These are phyloP conservation scores for Sporisorium scitamineum DNA, from an alignment of 1,284 basidiomycete species.

Conservation along the genomic window DNA sequence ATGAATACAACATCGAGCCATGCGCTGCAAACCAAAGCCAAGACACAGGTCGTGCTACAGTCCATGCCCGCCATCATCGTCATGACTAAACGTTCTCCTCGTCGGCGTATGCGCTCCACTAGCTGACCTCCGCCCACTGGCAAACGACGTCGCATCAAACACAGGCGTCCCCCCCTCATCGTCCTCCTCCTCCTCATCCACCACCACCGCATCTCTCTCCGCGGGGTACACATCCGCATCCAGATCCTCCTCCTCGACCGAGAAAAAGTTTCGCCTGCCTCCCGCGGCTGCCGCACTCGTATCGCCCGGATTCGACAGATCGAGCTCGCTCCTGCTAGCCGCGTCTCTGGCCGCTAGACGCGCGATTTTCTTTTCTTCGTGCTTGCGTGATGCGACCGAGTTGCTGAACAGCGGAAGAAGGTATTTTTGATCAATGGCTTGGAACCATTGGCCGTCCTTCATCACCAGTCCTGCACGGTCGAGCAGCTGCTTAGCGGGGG, in stretches of 20 bases:
- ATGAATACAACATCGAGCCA: too few relatives aligned
- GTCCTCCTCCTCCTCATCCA: slow-evolving; percentile 48
- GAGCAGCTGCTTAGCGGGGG: slow-evolving; percentile 55
- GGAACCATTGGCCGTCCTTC: slow-evolving; percentile 89
- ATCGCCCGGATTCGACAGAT: slow-evolving; percentile 7
- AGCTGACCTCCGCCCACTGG: slow-evolving; percentile 23
- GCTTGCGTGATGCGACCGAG: slow-evolving; percentile 70
- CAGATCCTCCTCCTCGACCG: slow-evolving; percentile 35
- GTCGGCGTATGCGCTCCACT: slow-evolving; percentile 45
- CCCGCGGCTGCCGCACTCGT: slow-evolving; percentile 3
- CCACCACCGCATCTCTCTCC: slow-evolving; percentile 48
- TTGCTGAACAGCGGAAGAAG: slow-evolving; percentile 94
- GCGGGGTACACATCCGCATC: slow-evolving; percentile 31
- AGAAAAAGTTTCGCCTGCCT: slow-evolving; percentile 39
- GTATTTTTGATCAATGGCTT: slow-evolving; percentile 92
- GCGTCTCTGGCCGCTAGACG: slow-evolving; percentile 43
- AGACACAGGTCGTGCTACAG: background rate
- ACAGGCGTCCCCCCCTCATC: slow-evolving; percentile 20
- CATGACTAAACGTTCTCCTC: slow-evolving; percentile 34
- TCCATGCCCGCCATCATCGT: slow-evolving; percentile 4
- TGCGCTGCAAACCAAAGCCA: too few relatives aligned
- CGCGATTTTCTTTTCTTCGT: slow-evolving; percentile 63
- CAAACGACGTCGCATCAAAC: slow-evolving; percentile 40
- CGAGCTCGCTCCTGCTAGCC: slow-evolving; percentile 23
- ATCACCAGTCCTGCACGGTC: slow-evolving; percentile 66